Conservation (phyloP, 2,329 filamentous ascomycete genomes). For the Gaeumannomyces sp. region DNA sequence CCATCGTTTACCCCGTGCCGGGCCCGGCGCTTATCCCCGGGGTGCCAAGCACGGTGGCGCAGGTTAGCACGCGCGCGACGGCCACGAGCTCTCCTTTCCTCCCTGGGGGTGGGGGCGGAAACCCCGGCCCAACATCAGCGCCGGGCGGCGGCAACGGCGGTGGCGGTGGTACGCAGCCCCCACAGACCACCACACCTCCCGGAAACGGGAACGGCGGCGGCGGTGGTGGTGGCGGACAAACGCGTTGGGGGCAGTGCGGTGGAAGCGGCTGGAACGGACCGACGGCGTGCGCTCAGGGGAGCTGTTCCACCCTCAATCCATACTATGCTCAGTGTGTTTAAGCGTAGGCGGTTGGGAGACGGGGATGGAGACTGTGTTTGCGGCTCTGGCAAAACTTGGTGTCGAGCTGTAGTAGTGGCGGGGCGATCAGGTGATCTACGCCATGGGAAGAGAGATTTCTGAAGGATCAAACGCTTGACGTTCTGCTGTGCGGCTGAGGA, state of each 20-base stretch:
- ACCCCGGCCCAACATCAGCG: background rate
- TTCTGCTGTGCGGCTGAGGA: background rate
- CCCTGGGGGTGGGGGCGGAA: background rate
- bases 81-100: slow-evolving; percentile 9
- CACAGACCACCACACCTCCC: background rate
- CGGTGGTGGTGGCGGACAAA: slow-evolving; percentile 5
- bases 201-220: background rate
- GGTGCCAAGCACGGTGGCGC: slow-evolving; percentile 24
- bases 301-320: slow-evolving; percentile 4
- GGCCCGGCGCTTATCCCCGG: slow-evolving; percentile 30
- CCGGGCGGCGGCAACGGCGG: slow-evolving; percentile 3
- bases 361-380: too few species aligned
- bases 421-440: too few species aligned
- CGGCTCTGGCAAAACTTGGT: too few species aligned
- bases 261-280: slow-evolving; percentile 8
- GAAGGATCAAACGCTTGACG: background rate
- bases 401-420: too few species aligned
- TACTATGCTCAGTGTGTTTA: slow-evolving; percentile 10
- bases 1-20: slow-evolving; percentile 31
- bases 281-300: slow-evolving; percentile 6
- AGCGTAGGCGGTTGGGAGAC: background rate
- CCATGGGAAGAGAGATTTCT: background rate
- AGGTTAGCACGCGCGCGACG: slow-evolving; percentile 9
- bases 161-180: background rate
- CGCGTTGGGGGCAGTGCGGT: slow-evolving; percentile 8